Base-by-base conservation (phyloP, 495 filamentous ascomycete species). In the Penicillium roqueforti region DNA sequence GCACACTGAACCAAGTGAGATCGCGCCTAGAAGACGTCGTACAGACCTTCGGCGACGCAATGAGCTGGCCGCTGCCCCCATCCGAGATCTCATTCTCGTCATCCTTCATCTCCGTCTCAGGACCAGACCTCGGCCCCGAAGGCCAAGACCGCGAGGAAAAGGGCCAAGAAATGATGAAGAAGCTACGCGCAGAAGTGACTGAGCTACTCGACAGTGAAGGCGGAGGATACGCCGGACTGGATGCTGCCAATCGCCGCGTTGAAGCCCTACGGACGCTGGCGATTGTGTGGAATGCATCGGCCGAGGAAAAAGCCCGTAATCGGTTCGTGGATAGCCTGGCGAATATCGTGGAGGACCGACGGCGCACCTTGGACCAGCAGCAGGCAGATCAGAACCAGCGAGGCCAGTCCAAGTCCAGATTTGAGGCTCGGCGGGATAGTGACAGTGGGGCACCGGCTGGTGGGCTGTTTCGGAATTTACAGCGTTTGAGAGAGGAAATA, bases 21-120 rank as follows among this genome's bases (percentile, higher is more conserved):
- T 71, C 82, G 1, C 84, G 90, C 14, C 76, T 98, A 10, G 90
- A 96, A 61, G 80, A 85, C 1, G 90, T 96, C 6, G 88, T 96
- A 42, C 84, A 87, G 66, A 86, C 84, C 20, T 98, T 97, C 63
- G 91, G 91, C 48, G 85, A 91, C 55, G 95, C 95, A 9, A 92
- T 97, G 85, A 83, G 91, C 58, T 97, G 93, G 80, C 85, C 88
- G 11, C 80, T 97, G 37, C 88, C 92, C 1, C 92, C 90, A 1
- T 90, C 87, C 1, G 85, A 88, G 55, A 74, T 84, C 6, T 86
- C 83, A 2, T 61, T 88, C 50, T 80, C 83, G 14, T 88, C 87
- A 1, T 87, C 84, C 0, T 88, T 93, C 60, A 84, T 92, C 28
- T 89, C 88, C 31, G 88, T 95, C 9, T 90, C 88, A 3, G 83